phyloP scores from a whole-genome alignment of 2,329 filamentous ascomycete genomes.

The Xylariaceae sp. region DNA sequence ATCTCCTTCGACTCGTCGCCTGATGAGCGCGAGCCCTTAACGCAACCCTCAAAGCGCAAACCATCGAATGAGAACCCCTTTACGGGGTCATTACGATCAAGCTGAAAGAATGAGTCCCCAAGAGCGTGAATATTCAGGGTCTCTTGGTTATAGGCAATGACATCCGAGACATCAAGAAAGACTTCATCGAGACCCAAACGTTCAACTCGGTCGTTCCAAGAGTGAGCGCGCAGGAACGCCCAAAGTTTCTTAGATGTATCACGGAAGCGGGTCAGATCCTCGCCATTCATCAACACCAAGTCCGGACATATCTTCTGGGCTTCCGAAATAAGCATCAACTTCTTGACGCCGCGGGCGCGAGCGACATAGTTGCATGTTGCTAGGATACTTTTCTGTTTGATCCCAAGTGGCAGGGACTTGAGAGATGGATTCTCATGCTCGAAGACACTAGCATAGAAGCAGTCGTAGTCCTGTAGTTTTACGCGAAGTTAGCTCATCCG shows the following conservation, averaged over 20 bases:
- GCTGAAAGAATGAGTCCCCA: constrained; percentile 70
- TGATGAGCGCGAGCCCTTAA: constrained; percentile 33
- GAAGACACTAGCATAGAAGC: constrained; percentile 91
- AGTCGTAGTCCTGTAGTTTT: constrained; percentile 66
- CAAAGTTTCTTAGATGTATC: constrained; percentile 81
- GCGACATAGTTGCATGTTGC: constrained; percentile 95
- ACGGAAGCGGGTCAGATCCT: constrained; percentile 81
- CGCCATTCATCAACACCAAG: constrained; percentile 78
- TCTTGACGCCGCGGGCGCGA: constrained; percentile 66
- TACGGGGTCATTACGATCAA: constrained; percentile 69
- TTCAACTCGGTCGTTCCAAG: constrained; percentile 77
- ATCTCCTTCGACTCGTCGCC: constrained; percentile 20
- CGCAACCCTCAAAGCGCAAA: constrained; percentile 59
- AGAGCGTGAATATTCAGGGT: constrained; percentile 66
- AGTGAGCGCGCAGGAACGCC: constrained; percentile 64
- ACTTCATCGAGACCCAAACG: constrained; percentile 89
- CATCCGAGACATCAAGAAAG: constrained; percentile 78
- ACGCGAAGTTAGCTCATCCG: neutral
- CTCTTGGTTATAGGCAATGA: constrained; percentile 75
- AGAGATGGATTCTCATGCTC: constrained; percentile 75
- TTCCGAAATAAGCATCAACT: constrained; percentile 81
- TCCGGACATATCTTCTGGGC: constrained; percentile 78
- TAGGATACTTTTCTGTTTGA: constrained; percentile 90
- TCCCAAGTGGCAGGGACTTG: constrained; percentile 69
- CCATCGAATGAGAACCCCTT: constrained; percentile 79